phyloP scores from a whole-genome alignment of 306 rosid genomes.

The Dicorynia guianensis region DNA sequence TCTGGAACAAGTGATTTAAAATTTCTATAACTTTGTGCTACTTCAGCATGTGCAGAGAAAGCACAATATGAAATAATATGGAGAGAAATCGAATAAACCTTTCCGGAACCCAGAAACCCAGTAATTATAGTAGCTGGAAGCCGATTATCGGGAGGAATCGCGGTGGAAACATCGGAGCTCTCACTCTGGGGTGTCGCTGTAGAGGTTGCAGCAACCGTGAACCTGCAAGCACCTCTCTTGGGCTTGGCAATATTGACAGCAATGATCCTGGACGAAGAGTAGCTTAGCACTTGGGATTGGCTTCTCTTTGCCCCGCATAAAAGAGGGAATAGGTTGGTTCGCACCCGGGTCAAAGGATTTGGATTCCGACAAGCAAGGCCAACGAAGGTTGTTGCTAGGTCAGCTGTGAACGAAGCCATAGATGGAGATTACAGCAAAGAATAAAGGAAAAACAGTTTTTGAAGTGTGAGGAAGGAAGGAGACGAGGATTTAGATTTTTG shows the following conservation, averaged over 20 bases:
- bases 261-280: slow-evolving; percentile 39
- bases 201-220: slow-evolving; percentile 63
- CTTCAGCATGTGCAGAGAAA: not conserved
- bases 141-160: slow-evolving; percentile 58
- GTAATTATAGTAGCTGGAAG: slow-evolving; percentile 70
- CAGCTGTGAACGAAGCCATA: slow-evolving; percentile 63
- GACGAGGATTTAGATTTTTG: too few species aligned
- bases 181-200: slow-evolving; percentile 65
- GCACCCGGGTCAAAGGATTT: slow-evolving; percentile 46
- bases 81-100: slow-evolving; percentile 51
- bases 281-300: slow-evolving; percentile 31
- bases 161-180: slow-evolving; percentile 58
- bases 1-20: too few species aligned
- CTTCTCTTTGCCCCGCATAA: slow-evolving; percentile 33
- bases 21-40: too few species aligned
- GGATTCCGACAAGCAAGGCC: slow-evolving; percentile 50
- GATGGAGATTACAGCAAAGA: not conserved
- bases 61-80: not conserved
- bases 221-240: slow-evolving; percentile 45
- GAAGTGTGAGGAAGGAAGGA: too few species aligned
- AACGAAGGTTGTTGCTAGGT: slow-evolving; percentile 61
- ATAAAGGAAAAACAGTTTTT: too few species aligned
- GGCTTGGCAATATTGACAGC: slow-evolving; percentile 35
- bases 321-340: slow-evolving; percentile 47
- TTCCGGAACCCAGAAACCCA: slow-evolving; percentile 70